Percentiles rank a stretch among this genome's conserved stretches.
These are phyloP conservation scores for Oryza nivara DNA, from an alignment of 176 grass and related monocot species.

Conservation along the genomic window DNA sequence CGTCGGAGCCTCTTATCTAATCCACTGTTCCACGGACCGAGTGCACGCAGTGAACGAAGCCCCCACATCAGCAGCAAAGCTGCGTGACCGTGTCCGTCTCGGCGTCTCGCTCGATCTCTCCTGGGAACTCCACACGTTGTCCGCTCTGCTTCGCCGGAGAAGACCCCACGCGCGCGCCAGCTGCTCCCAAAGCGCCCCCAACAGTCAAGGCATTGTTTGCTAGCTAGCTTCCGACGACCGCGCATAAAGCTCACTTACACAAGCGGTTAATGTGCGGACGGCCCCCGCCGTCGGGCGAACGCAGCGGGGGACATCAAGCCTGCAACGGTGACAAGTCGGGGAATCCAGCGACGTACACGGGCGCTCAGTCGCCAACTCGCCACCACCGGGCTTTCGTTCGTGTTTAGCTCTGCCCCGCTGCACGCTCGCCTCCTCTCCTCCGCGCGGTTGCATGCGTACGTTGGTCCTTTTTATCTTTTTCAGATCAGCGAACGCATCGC, in stretches of 20 bases:
- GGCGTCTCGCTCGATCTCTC: background rate
- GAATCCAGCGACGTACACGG: background rate
- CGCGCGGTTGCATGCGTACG: too few relatives aligned
- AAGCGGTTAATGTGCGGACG: background rate
- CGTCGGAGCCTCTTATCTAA: too few relatives aligned
- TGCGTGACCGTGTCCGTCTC: background rate
- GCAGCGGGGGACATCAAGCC: background rate
- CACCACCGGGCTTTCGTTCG: background rate
- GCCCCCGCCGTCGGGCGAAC: too few relatives aligned
- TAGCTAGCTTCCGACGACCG: background rate
- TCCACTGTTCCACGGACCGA: too few relatives aligned
- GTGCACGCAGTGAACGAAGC: too few relatives aligned
- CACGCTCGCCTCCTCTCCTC: background rate
- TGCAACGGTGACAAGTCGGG: background rate
- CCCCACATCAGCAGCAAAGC: background rate
- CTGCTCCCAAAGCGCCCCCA: background rate
- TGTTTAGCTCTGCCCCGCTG: background rate
- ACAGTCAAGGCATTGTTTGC: slow-evolving; percentile 25
- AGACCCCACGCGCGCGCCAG: background rate
- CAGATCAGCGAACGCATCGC: too few relatives aligned
- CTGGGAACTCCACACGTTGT: slow-evolving; percentile 6
- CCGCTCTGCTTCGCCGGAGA: slow-evolving; percentile 2
- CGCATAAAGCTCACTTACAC: background rate
- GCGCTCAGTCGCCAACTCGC: too few relatives aligned
- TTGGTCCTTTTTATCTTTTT: too few relatives aligned